Conservation (phyloP, 768 basidiomycete genomes). For the Mycena maculata region DNA sequence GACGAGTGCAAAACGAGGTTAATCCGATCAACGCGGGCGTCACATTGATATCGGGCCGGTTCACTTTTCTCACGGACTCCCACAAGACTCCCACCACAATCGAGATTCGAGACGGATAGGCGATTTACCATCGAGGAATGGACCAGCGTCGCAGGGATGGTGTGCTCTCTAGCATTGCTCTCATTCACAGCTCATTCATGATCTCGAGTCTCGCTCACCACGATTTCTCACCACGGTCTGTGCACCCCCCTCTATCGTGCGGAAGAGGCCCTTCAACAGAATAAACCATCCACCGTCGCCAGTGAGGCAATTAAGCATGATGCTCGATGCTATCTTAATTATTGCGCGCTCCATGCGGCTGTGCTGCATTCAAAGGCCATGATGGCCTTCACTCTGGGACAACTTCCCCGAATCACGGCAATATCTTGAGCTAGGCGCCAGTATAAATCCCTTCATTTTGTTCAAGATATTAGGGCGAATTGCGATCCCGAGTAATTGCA, state of each 20-base stretch:
- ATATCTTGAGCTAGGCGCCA: conserved; percentile 2
- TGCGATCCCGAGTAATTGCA: not conserved
- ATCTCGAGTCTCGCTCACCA: not conserved
- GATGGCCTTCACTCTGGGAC: not conserved
- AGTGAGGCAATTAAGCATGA: not conserved
- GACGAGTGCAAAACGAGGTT: no score
- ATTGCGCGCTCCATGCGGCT: not conserved
- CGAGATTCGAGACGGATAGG: not conserved
- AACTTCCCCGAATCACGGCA: conserved; percentile 4
- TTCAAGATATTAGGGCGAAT: conserved; percentile 15
- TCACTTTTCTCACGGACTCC: no score
- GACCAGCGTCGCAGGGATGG: not conserved
- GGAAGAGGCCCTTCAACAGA: not conserved
- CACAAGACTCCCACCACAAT: no score
- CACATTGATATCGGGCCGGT: no score
- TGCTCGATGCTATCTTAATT: not conserved
- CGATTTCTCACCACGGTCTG: not conserved
- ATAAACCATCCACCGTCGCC: not conserved
- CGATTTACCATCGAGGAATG: not conserved
- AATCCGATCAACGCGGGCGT: no score
- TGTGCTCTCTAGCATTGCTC: not conserved
- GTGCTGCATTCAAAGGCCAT: not conserved
- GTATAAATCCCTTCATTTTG: conserved; percentile 3
- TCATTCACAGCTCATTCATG: not conserved
- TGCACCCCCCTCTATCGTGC: no score